Conservation (phyloP, 2,329 filamentous ascomycete genomes). For the Zarea fungicola region DNA sequence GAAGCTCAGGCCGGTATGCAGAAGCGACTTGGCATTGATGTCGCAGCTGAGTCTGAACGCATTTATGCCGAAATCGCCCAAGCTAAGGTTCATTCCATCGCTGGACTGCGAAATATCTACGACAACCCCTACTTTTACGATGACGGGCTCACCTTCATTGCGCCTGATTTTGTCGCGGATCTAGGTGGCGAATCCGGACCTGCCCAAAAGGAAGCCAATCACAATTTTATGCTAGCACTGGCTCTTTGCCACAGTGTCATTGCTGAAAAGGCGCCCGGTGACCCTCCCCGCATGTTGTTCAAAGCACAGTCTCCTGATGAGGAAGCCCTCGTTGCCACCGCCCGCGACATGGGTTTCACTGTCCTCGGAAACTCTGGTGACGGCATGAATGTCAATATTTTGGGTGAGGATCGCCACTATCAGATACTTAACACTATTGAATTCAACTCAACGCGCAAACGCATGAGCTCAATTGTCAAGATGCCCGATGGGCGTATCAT, state of each 20-base stretch:
- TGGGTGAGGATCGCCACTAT: conserved; percentile 81
- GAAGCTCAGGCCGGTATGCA: conserved; percentile 97
- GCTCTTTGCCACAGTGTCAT: conserved; percentile 97
- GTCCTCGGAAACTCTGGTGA: conserved; percentile 76
- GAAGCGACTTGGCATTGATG: conserved; percentile 80
- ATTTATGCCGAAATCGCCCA: conserved; percentile 73
- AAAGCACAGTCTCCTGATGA: conserved; percentile 97
- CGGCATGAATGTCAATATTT: conserved; percentile 77
- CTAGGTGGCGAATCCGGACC: conserved; percentile 69
- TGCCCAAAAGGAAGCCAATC: conserved; percentile 71
- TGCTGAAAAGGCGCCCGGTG: conserved; percentile 81
- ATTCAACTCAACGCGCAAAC: conserved; percentile 93
- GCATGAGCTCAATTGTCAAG: conserved; percentile 94
- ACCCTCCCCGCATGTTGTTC: conserved; percentile 86
- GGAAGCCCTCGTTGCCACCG: conserved; percentile 87
- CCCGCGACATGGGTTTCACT: conserved; percentile 91
- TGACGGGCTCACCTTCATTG: conserved; percentile 85
- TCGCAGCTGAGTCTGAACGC: conserved; percentile 70
- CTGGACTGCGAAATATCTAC: conserved; percentile 68
- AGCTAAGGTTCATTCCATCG: conserved; percentile 68
- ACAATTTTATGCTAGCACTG: conserved; percentile 89
- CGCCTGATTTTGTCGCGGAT: conserved; percentile 83
- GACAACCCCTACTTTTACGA: conserved; percentile 89
- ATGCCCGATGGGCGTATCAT: conserved; percentile 90
- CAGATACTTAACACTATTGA: conserved; percentile 90